Conservation (phyloP, 176 grass and related monocot genomes). For the Ensete glaucum region DNA sequence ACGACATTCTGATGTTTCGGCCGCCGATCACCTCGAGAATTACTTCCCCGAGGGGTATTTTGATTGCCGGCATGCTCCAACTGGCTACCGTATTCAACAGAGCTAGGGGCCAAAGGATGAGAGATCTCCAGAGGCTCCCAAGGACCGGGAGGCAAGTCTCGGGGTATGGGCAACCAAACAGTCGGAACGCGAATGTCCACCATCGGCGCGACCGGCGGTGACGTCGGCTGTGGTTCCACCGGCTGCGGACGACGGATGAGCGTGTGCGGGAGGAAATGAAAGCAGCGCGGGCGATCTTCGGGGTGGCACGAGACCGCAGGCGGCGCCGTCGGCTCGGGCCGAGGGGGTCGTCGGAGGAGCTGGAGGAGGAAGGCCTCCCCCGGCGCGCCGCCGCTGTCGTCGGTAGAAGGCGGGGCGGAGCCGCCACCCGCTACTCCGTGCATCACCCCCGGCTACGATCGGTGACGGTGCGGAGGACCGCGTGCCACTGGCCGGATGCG, state of each 20-base stretch:
- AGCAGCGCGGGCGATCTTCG: not conserved
- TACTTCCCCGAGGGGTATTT: not conserved
- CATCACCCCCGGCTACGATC: not conserved
- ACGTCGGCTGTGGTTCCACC: not conserved
- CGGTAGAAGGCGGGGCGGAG: not conserved
- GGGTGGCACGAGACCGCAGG: slow-evolving; percentile 6
- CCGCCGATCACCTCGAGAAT: not conserved
- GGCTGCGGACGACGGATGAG: slow-evolving; percentile 16
- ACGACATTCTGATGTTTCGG: not conserved
- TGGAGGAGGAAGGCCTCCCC: not conserved
- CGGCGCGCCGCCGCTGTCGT: not conserved
- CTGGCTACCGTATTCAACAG: not conserved
- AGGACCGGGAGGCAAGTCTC: slow-evolving; percentile 18
- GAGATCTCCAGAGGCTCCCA: not conserved
- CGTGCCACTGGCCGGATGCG: no score
- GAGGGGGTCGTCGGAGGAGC: slow-evolving; percentile 11
- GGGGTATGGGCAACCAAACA: slow-evolving; percentile 20
- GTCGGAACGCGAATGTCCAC: slow-evolving; percentile 15
- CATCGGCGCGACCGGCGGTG: slow-evolving; percentile 2
- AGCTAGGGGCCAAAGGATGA: not conserved
- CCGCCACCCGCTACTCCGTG: not conserved
- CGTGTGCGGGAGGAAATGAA: slow-evolving; percentile 29
- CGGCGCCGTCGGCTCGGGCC: slow-evolving; percentile 30
- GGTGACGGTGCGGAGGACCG: slow-evolving; percentile 9
- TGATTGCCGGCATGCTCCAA: not conserved